phyloP scores from a whole-genome alignment of 352 stramenopile species.

The Phytophthora aleatoria region DNA sequence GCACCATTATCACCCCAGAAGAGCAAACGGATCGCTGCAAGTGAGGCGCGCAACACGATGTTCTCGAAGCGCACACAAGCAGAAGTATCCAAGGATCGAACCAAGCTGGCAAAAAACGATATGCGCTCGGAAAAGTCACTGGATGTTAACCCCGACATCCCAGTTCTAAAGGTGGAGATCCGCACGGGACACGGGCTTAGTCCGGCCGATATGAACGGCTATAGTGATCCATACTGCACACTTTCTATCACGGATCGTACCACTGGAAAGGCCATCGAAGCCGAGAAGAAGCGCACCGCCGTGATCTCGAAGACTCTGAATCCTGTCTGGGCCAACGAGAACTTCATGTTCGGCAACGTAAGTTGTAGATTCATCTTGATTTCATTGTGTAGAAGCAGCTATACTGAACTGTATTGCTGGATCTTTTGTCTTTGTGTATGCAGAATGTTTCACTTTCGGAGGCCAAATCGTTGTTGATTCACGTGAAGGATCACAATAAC shows the following conservation, averaged over 20 bases:
- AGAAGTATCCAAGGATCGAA: constrained; percentile 63
- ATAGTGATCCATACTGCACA: constrained; percentile 81
- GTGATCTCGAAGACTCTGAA: constrained; percentile 75
- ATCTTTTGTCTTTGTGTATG: constrained; percentile 7
- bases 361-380: constrained; percentile 6
- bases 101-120: constrained; percentile 63
- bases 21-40: constrained; percentile 52
- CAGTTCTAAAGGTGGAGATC: constrained; percentile 57
- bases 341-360: constrained; percentile 70
- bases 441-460: constrained; percentile 55
- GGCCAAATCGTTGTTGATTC: constrained; percentile 56
- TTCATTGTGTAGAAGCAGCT: background rate
- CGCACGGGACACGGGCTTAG: constrained; percentile 64
- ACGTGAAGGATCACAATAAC: constrained; percentile 83
- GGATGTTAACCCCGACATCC: constrained; percentile 33
- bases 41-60: constrained; percentile 46
- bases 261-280: constrained; percentile 53
- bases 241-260: constrained; percentile 56
- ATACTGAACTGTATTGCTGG: background rate
- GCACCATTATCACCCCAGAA: constrained; percentile 51
- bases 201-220: constrained; percentile 61
- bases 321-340: constrained; percentile 68
- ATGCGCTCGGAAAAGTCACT: constrained; percentile 54
- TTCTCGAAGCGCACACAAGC: constrained; percentile 55
- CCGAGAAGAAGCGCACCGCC: constrained; percentile 74